Conservation (phyloP, 441 rosid species). For the Metrosideros polymorpha region DNA sequence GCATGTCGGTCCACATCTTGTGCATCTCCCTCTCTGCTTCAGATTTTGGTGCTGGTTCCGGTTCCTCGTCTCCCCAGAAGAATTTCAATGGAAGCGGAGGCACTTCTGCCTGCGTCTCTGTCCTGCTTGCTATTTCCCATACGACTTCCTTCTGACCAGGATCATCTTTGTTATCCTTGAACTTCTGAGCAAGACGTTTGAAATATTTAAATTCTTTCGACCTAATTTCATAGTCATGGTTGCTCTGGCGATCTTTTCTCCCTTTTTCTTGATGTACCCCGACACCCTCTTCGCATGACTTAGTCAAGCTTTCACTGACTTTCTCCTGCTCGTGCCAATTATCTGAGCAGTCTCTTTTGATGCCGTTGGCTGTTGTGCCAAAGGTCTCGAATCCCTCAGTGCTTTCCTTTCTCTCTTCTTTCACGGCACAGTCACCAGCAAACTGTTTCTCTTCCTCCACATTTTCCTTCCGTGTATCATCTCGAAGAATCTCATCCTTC, state of each 20-base stretch:
- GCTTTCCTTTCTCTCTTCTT: not conserved
- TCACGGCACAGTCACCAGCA: not conserved
- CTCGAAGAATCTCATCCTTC: not conserved
- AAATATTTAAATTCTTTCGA: not conserved
- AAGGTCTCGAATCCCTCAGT: not conserved
- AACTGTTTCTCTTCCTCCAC: not conserved
- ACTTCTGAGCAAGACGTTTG: not conserved
- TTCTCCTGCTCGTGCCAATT: not conserved
- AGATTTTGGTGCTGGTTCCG: slow-evolving; percentile 21
- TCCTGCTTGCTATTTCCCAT: not conserved
- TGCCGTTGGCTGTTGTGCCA: not conserved
- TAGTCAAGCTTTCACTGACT: not conserved
- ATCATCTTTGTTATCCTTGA: not conserved
- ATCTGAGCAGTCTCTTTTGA: not conserved
- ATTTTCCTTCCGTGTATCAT: not conserved
- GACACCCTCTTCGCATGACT: not conserved
- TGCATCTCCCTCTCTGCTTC: slow-evolving; percentile 39
- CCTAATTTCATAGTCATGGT: not conserved
- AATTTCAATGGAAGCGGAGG: slow-evolving; percentile 21
- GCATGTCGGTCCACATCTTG: slow-evolving; percentile 43
- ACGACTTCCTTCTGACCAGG: not conserved
- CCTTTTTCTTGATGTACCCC: not conserved
- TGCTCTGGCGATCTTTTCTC: not conserved
- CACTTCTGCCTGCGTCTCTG: not conserved
- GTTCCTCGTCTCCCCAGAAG: slow-evolving; percentile 29